Evolutionary conservation across 2,329 filamentous ascomycete genomes (phyloP), one percentile per base, ranked within the genome.

Genomic region (Pseudonectria foliicola): DNA sequence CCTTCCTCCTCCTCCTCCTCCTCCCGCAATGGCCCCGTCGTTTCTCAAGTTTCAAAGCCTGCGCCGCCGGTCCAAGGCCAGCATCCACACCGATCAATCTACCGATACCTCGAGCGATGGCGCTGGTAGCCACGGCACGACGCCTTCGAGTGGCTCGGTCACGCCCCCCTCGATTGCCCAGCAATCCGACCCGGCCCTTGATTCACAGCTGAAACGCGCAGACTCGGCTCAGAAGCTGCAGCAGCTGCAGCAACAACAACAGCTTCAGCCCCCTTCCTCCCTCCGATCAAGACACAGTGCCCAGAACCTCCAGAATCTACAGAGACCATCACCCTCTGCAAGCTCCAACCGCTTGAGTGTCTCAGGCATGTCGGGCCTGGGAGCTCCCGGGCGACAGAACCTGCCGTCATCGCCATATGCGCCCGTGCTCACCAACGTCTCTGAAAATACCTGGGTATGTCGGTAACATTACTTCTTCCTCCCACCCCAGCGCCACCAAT

Each of bases 371-470:
- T 65, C 73, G 21, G 77, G 78, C 21, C 54, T 81, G 31, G 75
- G 75, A 13, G 68, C 74, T 15, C 71, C 74, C 16, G 73, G 73
- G 40, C 75, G 72, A 53, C 68, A 63, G 36, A 71, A 66, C 43
- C 63, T 75, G 42, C 76, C 82, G 7, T 73, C 80, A 13, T 95
- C 88, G 35, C 78, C 82, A 28, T 90, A 85, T 62, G 84, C 87
- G 21, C 89, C 90, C 15, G 77, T 78, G 49, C 76, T 95, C 26
- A 66, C 81, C 28, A 95, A 89, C 24, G 69, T 95, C 26, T 70
- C 77, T 8, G 86, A 95, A 45, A 85, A 83, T 48, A 80, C 85
- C 39, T 94, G 87, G 84, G 88, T 93, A 74, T 51, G 80, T 67
- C 31, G 41, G 43, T 30, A 18, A 36, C 42, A 48, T 40, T 34